phyloP scores from a whole-genome alignment of 208 protist species.

The Trichomonas tenax region DNA sequence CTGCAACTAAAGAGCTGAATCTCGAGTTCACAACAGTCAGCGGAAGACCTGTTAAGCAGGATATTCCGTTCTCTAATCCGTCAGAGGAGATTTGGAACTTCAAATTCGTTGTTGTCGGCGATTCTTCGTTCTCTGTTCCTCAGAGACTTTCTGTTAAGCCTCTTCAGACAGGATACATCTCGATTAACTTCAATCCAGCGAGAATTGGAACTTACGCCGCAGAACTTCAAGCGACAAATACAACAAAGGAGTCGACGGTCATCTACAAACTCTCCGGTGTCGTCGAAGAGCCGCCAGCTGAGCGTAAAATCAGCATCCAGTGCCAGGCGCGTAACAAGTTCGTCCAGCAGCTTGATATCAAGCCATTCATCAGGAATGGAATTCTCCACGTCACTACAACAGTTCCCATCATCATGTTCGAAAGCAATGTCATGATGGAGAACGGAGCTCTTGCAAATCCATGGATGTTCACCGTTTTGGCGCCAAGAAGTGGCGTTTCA shows the following conservation, averaged over 20 bases:
- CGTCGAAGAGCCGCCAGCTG: background rate
- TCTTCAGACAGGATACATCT: background rate
- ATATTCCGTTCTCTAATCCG: background rate
- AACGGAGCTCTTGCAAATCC: background rate
- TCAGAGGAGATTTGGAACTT: background rate
- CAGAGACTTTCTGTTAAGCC: background rate
- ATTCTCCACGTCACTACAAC: background rate
- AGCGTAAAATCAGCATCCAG: background rate
- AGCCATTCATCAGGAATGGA: background rate
- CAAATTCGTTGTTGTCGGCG: background rate
- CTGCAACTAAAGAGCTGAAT: background rate
- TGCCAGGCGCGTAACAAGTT: background rate
- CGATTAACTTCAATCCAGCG: background rate
- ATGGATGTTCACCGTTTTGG: background rate
- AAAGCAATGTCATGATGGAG: background rate
- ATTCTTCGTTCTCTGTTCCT: background rate
- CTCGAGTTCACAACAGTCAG: background rate
- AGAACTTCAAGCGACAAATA: background rate
- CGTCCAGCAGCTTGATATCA: background rate
- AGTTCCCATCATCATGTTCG: background rate
- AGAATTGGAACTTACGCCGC: background rate
- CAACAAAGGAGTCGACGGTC: background rate
- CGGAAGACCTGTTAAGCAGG: background rate
- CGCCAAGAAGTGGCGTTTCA: background rate
- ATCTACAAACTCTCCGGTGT: background rate